These are phyloP conservation scores for Gossypium herbaceum DNA, from an alignment of 345 rosid genomes.

Conservation along the genomic window DNA sequence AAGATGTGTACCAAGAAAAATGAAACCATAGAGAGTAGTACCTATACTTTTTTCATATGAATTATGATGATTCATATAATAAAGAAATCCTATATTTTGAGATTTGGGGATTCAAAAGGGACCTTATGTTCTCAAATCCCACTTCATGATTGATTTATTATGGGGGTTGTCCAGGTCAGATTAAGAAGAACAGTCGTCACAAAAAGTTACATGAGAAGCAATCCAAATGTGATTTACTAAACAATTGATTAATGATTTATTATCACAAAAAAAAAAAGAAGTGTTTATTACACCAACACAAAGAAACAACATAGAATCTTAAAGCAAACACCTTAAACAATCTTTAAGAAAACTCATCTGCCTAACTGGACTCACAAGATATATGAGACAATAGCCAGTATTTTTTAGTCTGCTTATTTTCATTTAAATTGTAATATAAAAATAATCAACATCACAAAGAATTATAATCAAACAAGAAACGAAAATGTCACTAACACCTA, in stretches of 20 bases:
- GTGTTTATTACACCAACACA: not conserved
- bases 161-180: not conserved
- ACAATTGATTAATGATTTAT: too few relatives aligned
- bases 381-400: not conserved
- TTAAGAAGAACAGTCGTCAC: not conserved
- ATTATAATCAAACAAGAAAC: slow-evolving; percentile 2
- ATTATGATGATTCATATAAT: too few relatives aligned
- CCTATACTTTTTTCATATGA: not conserved
- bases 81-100: too few relatives aligned
- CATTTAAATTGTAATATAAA: not conserved
- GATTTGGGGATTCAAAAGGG: not conserved
- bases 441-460: not conserved
- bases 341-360: slow-evolving; percentile 8
- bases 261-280: not conserved
- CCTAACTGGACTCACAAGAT: not conserved
- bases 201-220: not conserved
- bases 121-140: not conserved
- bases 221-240: not conserved
- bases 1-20: too few relatives aligned
- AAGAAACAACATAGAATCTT: not conserved
- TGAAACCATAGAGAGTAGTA: too few relatives aligned
- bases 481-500: not conserved
- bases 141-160: too few relatives aligned
- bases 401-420: not conserved
- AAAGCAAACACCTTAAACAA: slow-evolving; percentile 11